phyloP scores from a whole-genome alignment of 140 eudicot species.

The Erigeron philadelphicus region DNA sequence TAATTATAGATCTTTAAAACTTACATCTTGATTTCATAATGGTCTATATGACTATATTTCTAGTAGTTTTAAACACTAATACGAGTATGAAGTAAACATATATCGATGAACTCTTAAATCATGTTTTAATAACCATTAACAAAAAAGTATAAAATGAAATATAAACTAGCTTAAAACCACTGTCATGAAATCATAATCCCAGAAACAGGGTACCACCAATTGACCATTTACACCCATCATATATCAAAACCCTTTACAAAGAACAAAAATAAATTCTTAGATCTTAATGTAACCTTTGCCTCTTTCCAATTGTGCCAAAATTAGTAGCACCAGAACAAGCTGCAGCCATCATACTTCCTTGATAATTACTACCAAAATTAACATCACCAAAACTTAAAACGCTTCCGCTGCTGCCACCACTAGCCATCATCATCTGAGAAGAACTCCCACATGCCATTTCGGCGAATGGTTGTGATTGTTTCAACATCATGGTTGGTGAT shows the following conservation, averaged over 20 bases:
- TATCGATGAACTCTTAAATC: too few species aligned
- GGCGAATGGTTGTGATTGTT: constrained; percentile 33
- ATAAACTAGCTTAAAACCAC: constrained; percentile 19
- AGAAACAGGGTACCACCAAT: constrained; percentile 32
- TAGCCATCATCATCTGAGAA: constrained; percentile 40
- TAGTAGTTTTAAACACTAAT: too few species aligned
- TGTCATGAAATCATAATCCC: constrained; percentile 26
- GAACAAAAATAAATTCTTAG: constrained; percentile 4
- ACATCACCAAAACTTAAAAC: constrained; percentile 40
- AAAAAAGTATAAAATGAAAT: neutral
- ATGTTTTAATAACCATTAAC: too few species aligned
- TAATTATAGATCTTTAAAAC: constrained; percentile 11
- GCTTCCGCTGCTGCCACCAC: constrained; percentile 13
- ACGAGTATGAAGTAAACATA: too few species aligned
- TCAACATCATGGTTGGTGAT: constrained; percentile 16
- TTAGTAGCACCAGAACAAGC: constrained; percentile 27
- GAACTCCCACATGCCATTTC: constrained; percentile 49
- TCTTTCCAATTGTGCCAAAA: constrained; percentile 39
- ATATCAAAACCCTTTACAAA: constrained; percentile 33
- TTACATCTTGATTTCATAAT: neutral
- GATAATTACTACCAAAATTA: constrained; percentile 32
- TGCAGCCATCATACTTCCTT: constrained; percentile 32
- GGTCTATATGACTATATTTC: too few species aligned
- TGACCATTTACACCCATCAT: constrained; percentile 46
- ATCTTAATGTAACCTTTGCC: constrained; percentile 53